These are phyloP conservation scores for Solanum clarkiae DNA, from an alignment of 257 asterid genomes.

Conservation along the genomic window DNA sequence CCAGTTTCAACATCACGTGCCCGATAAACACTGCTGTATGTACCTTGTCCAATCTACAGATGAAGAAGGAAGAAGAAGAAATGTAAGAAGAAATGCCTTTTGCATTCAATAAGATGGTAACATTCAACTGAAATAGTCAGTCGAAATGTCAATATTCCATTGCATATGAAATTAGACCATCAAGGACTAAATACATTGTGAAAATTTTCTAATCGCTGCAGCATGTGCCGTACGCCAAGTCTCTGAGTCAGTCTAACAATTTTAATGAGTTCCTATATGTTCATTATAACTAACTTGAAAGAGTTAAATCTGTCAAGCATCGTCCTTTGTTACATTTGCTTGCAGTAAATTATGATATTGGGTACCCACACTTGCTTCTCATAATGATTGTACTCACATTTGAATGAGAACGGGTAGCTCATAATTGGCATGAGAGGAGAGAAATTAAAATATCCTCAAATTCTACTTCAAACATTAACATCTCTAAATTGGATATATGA, in stretches of 20 bases:
- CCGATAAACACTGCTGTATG: constrained; percentile 84
- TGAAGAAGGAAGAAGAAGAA: neutral
- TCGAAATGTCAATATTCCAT: neutral
- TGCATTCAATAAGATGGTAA: neutral
- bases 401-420: neutral
- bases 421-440: neutral
- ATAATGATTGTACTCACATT: neutral
- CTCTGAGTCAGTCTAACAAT: neutral
- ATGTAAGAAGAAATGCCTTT: neutral
- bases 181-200: neutral
- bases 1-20: constrained; percentile 72
- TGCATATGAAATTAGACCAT: neutral
- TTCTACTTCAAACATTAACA: neutral
- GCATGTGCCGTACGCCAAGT: neutral
- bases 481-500: neutral
- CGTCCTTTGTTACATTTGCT: neutral
- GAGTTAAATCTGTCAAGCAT: neutral
- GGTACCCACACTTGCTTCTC: neutral
- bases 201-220: neutral
- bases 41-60: constrained; percentile 88
- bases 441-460: neutral
- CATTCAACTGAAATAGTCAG: neutral
- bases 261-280: neutral
- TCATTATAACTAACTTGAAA: neutral
- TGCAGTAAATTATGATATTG: neutral